phyloP scores from a whole-genome alignment of 805 yeast genomes.

The Barnettozyma vustinii region DNA sequence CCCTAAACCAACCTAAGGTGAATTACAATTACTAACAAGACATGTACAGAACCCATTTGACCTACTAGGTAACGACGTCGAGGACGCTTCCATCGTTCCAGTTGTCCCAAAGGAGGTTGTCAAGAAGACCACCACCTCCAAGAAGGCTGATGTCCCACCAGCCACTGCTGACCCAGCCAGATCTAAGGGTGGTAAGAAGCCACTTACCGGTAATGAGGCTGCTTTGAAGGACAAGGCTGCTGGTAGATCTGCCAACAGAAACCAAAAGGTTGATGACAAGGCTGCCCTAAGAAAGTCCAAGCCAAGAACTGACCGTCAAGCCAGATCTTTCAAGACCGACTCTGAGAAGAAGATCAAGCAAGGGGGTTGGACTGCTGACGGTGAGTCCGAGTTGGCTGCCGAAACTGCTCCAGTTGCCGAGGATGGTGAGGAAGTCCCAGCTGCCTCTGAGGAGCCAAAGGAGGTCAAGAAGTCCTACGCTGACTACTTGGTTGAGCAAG shows the following conservation, averaged over 20 bases:
- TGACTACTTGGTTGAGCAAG: constrained; percentile 73
- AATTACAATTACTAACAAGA: constrained; percentile 2
- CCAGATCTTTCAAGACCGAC: constrained; percentile 80
- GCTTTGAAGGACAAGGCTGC: constrained; percentile 69
- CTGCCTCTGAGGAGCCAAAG: constrained; percentile 40
- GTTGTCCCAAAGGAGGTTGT: constrained; percentile 66
- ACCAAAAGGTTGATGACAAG: constrained; percentile 46
- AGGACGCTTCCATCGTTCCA: constrained; percentile 56
- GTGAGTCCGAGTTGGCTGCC: constrained; percentile 61
- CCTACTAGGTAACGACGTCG: constrained; percentile 84
- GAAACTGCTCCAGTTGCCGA: constrained; percentile 59
- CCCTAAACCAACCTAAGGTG: neutral
- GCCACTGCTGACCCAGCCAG: constrained; percentile 75
- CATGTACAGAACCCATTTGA: constrained; percentile 65
- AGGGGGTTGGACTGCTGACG: constrained; percentile 82
- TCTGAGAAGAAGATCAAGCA: constrained; percentile 76
- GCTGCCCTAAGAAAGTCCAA: constrained; percentile 48
- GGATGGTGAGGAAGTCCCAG: constrained; percentile 45
- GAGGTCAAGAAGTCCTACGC: constrained; percentile 67
- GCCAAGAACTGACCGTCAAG: constrained; percentile 71
- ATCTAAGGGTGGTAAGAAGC: constrained; percentile 67
- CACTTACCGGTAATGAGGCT: constrained; percentile 82
- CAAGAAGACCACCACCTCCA: constrained; percentile 77
- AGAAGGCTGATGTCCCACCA: constrained; percentile 80
- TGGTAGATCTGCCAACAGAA: constrained; percentile 57